phyloP scores from a whole-genome alignment of 1,284 basidiomycete genomes.

The Polyporus tsugae region DNA sequence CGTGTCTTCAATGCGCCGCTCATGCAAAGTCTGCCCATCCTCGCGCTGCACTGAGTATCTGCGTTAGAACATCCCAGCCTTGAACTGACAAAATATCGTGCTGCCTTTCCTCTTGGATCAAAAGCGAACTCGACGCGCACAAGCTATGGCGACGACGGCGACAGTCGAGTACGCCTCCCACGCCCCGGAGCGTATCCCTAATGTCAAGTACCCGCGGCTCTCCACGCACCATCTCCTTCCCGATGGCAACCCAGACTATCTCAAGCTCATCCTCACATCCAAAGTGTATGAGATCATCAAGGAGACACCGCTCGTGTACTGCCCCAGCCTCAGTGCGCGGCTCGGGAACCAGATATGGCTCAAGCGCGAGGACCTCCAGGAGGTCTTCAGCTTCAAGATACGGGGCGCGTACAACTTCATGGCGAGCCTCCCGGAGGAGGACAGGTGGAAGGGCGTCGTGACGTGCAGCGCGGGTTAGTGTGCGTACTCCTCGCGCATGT shows the following conservation, averaged over 20 bases:
- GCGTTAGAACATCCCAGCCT: not conserved
- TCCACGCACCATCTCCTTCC: slow-evolving; percentile 72
- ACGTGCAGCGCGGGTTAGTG: slow-evolving; percentile 97
- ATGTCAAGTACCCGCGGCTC: slow-evolving; percentile 72
- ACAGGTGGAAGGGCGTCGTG: slow-evolving; percentile 97
- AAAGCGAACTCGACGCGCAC: not conserved
- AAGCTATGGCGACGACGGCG: slow-evolving; percentile 43
- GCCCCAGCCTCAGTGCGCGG: slow-evolving; percentile 86
- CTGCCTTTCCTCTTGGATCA: not conserved
- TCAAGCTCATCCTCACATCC: slow-evolving; percentile 91
- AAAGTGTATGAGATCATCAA: slow-evolving; percentile 95
- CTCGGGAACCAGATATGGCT: slow-evolving; percentile 95
- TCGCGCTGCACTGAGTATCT: slow-evolving; percentile 13
- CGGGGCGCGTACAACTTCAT: slow-evolving; percentile 99
- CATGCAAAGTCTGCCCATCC: slow-evolving; percentile 5
- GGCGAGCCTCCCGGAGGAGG: slow-evolving; percentile 88
- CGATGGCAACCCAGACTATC: slow-evolving; percentile 88
- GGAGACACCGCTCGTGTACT: slow-evolving; percentile 91
- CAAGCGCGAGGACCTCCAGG: slow-evolving; percentile 95
- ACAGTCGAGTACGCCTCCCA: slow-evolving; percentile 74
- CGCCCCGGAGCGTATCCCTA: slow-evolving; percentile 57
- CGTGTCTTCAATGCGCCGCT: slow-evolving; percentile 16
- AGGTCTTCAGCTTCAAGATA: slow-evolving; percentile 99
- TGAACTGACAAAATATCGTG: not conserved
- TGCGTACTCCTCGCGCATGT: slow-evolving; percentile 48